phyloP scores from a whole-genome alignment of 2,329 filamentous ascomycete species.

The Xylaria sp. region DNA sequence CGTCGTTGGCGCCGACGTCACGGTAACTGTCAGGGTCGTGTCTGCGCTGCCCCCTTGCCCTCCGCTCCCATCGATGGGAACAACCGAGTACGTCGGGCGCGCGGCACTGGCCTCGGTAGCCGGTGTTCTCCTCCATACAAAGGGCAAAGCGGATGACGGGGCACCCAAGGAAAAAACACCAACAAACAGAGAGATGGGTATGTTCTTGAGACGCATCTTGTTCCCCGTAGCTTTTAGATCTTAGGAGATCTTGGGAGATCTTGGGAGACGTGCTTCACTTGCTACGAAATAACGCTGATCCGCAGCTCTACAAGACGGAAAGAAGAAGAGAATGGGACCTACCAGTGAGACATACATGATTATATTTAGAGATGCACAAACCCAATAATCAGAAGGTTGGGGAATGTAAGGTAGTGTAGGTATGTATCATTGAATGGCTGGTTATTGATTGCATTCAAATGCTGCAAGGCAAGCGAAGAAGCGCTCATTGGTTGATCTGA shows the following conservation, averaged over 20 bases:
- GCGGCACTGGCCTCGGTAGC: slow-evolving; percentile 39
- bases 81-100: slow-evolving; percentile 52
- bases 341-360: slow-evolving; percentile 16
- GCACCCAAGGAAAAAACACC: slow-evolving; percentile 40
- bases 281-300: neutral
- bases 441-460: neutral
- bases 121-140: slow-evolving; percentile 40
- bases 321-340: slow-evolving; percentile 6
- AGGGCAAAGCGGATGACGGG: slow-evolving; percentile 44
- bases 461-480: neutral
- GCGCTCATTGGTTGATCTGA: slow-evolving; percentile 25
- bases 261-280: slow-evolving; percentile 18
- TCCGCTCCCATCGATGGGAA: slow-evolving; percentile 51
- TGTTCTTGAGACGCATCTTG: slow-evolving; percentile 48
- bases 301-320: slow-evolving; percentile 28
- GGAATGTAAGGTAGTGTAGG: too few species aligned
- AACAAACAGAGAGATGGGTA: slow-evolving; percentile 42
- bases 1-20: slow-evolving; percentile 50
- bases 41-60: slow-evolving; percentile 33
- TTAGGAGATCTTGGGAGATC: too few species aligned
- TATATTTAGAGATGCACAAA: slow-evolving; percentile 54
- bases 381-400: slow-evolving; percentile 37
- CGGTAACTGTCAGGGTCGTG: slow-evolving; percentile 44
- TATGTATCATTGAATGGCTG: slow-evolving; percentile 15
- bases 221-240: neutral